Base-by-base conservation (phyloP, 208 protist species). In the Acanthamoeba healyi region DNA sequence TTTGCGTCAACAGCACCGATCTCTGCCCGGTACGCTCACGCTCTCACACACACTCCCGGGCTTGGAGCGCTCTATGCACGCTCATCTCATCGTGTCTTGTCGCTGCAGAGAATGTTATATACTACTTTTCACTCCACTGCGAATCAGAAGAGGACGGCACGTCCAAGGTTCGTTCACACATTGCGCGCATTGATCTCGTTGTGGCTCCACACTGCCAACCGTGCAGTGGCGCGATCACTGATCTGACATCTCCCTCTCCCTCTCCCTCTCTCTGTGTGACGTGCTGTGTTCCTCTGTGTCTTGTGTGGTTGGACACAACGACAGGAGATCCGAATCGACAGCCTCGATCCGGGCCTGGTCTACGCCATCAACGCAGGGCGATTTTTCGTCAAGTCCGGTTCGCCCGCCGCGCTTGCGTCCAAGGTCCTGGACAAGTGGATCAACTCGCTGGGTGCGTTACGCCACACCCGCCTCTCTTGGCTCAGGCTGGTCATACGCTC, bases 61-160 rank as follows among this genome's bases (percentile, higher is more conserved):
- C 12, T 9, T n/a, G 5, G 22, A 3, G 9, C 22, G 40, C 72
- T 6, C 5, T 12, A 26, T 36, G 40, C 36, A 36, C 36, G 10
- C 36, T 49, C 4, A 49, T 49, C 44, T 49, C 44, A 15, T 4
- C 12, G 7, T 49, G 4, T 12, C 44, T 49, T 49, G 7, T 4
- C 44, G 12, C 44, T n/a, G 12, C 32, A 81, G 72, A 56, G 1
- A 86, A 86, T 46, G 74, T 86, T 15, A 46, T 58, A 29, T 56
- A 56, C 32, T 86, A 86, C 74, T 86, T 86, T 29, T 86, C 74
- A 15, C 46, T 86, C n/a, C 74, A 86, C 74, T 86, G 74, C 46
- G 74, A 86, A 32, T 29, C 65, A 2, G 65, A 74, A 26, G 65
- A 74, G 34, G 65, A 74, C 65, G 65, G 65, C n/a, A 38, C 65